Base-by-base conservation (phyloP, 345 rosid species). In the Microthlaspi erraticum region DNA sequence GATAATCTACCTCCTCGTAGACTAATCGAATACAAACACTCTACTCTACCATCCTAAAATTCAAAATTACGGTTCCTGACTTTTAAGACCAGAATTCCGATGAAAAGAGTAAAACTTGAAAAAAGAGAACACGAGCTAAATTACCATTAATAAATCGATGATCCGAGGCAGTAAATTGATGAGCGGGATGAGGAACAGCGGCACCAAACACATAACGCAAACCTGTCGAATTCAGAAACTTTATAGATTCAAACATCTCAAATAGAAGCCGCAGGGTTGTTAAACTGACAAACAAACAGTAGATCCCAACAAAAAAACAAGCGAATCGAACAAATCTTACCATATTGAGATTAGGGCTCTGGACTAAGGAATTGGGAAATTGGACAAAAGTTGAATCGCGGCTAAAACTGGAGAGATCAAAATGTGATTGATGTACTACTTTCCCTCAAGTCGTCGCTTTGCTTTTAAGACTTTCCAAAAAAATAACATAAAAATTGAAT, bases 181-280 rank as follows among this genome's bases (percentile, higher is more conserved):
- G 82, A 91, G 82, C n/a, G 99, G 97, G 76, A 94, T 70, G 45
- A 94, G 83, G 86, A 94, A 94, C 77, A 94, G 85, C 10, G 98
- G 99, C 51, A 94, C 79, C 75, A 94, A 79, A 76, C 99, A 94
- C 58, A 82, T 84, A 64, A 93, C 20, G 83, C 98, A 93, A 75
- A 93, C 98, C 97, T 92, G 72, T 19, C 60, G 46, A 41, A 49
- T 29, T 26, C 33, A 53, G 2, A 0, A 4, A 60, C 10, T 64
- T 11, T 16, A 34, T 8, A 7, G 59, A 68, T 68, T 42, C 32
- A 62, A 42, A 50, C 39, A 17, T 52, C 60, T 5, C 10, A 51
- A 59, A 60, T 2, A 8, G 13, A 18, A 54, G 7, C 52, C 10
- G 4, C 23, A 11, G 2, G 49, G 29, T 66, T 6, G 26, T 61